Base-by-base conservation (phyloP, 2,329 filamentous ascomycete genomes). In the Aspergillus sp. region DNA sequence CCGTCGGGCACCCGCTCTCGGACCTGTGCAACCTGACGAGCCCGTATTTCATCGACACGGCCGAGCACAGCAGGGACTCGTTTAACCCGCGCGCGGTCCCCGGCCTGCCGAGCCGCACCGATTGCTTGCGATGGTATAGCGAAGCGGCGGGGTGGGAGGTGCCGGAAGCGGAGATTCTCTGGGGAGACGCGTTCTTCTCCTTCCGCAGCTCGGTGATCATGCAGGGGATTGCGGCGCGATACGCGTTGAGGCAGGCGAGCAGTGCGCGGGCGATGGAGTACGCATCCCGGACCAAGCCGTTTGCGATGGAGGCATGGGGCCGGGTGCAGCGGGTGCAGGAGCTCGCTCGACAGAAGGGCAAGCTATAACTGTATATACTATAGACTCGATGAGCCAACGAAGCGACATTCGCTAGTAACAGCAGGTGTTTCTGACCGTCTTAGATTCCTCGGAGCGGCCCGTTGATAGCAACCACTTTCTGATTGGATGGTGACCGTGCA, bases 161-260 rank as follows among this genome's bases (percentile, higher is more conserved):
- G 57, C 76, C 81, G 0, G 63, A 60, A 1, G 59, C 67, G 13
- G 64, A 63, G 15, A 63, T 80, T 34, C 68, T 66, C 5, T 82
- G 78, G 78, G 75, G 75, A 3, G 71, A 76, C 49, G 73, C 75
- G 1, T 81, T 81, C 55, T 69, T 69, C 31, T 64, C 71, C 15
- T 78, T 77, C 51, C 63, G 76, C 30, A 68, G 65, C 20, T 67
- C 69, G 15, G 67, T 80, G 25, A 79, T 80, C 52, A 75, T 68
- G 79, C 91, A 98, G 66, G 91, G 91, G 3, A 96, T 98, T 55
- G 88, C 88, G 30, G 91, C 91, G 30, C 68, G 91, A 42, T 82
- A 82, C 57, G 91, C 91, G 15, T 65, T 74, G 29, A 68, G 89
- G 30, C 89, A 96, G 69, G 91, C 91, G 24, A 94, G 86, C 61